Base-by-base conservation (phyloP, 176 grass and related monocot species). In the Musa beccarii region DNA sequence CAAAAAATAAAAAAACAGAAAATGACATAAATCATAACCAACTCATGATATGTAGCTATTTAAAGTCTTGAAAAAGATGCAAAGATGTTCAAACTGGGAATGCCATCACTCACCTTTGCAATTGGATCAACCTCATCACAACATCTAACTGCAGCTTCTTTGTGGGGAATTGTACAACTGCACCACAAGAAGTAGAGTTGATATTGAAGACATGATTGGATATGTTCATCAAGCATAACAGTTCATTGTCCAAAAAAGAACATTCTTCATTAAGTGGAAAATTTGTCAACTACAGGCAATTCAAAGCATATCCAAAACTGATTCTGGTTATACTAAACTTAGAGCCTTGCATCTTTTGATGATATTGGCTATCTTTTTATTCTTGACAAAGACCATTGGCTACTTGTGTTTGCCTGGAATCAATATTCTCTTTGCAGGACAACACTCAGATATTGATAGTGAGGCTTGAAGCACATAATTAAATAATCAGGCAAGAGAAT, bases 61-160 rank as follows among this genome's bases (percentile, higher is more conserved):
- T 72, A 1, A 28, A n/a, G 64, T 50, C 2, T 76, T 19, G 1
- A 51, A 17, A 22, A 70, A 70, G 15, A 70, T 70, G 20, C 51
- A 64, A 50, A 51, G 74, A 20, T 9, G 1, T 22, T 72, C 14
- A 5, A 67, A 21, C 68, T 70, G 2, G 6, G 52, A 34, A 50
- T 51, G 10, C 11, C 56, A 51, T 26, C 57, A 81, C 79, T 82
- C 84, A 89, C 96, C 88, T 88, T 92, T 23, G 96, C 96, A 86
- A 92, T 87, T 76, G 91, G 91, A 83, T 99, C 95, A 54, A 99
- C 88, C 53, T 99, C 91, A 75, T 99, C 88, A 76, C 91, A 99
- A 78, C 91, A 92, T 76, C 54, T 84, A 75, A 99, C 85, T 10
- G 88, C 96, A 80, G 85, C 86, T 86, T 94, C 91, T 77, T 99